These are phyloP conservation scores for Pseudocercospora fuligena DNA, from an alignment of 2,329 filamentous ascomycete species.

Conservation along the genomic window DNA sequence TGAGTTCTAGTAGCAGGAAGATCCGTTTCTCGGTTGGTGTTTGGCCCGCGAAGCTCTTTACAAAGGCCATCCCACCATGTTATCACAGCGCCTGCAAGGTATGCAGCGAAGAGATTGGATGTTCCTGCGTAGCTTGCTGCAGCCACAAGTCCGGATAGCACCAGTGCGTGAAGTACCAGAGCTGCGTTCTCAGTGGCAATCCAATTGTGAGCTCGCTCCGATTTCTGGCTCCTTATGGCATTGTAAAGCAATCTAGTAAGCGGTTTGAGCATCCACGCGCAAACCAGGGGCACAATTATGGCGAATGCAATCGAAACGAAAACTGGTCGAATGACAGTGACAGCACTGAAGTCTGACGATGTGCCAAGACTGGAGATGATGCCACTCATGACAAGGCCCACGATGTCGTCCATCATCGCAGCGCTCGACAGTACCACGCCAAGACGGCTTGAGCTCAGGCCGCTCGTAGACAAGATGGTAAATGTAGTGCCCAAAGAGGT, in stretches of 20 bases:
- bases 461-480: constrained; percentile 66
- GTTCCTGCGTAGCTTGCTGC: constrained; percentile 65
- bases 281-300: constrained; percentile 52
- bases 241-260: constrained; percentile 35
- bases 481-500: constrained; percentile 76
- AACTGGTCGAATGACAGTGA: constrained; percentile 57
- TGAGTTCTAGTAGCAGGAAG: not conserved
- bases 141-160: constrained; percentile 57
- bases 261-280: constrained; percentile 53
- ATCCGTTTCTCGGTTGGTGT: not conserved
- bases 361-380: constrained; percentile 70
- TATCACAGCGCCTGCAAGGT: constrained; percentile 60
- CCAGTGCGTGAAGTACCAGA: constrained; percentile 54
- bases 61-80: constrained; percentile 62
- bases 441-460: constrained; percentile 58
- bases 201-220: not conserved
- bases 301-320: constrained; percentile 60
- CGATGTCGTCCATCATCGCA: constrained; percentile 82
- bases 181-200: constrained; percentile 40
- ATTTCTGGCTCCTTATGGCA: not conserved
- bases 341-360: constrained; percentile 41
- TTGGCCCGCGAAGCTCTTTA: not conserved
- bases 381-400: constrained; percentile 77
- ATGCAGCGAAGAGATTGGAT: constrained; percentile 66
- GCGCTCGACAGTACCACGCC: constrained; percentile 70